Percentiles rank a stretch among this genome's conserved stretches.
Evolutionary conservation across 2,329 filamentous ascomycete genomes (phyloP).

Genomic region (Trichophyton simii): DNA sequence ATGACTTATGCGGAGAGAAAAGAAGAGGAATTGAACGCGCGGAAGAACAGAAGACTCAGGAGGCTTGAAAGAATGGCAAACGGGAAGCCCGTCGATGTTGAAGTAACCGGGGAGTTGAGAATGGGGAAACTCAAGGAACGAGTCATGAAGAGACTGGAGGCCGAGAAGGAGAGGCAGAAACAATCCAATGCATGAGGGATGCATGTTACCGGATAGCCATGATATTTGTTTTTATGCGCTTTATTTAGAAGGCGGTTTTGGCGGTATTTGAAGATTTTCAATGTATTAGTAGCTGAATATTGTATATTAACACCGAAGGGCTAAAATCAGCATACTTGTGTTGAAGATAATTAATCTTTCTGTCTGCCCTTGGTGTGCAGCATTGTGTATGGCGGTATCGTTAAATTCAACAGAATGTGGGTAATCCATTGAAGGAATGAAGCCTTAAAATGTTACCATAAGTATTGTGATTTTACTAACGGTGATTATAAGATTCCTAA

Average conservation of each 20-base stretch:
- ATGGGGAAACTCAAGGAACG: constrained; percentile 21
- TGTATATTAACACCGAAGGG: background rate
- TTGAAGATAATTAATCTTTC: background rate
- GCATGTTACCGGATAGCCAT: background rate
- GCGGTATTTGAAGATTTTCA: background rate
- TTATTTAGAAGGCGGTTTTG: background rate
- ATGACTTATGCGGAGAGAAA: constrained; percentile 26
- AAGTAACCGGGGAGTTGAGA: constrained; percentile 13
- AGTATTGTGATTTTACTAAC: too few species aligned
- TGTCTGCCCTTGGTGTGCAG: too few species aligned
- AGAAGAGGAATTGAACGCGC: constrained; percentile 21
- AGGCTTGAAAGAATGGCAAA: constrained; percentile 16
- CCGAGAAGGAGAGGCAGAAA: constrained; percentile 4
- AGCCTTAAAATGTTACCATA: too few species aligned
- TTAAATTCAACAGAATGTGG: background rate
- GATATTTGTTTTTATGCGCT: background rate
- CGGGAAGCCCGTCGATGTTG: constrained; percentile 9
- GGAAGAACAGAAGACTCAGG: constrained; percentile 19
- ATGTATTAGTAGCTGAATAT: background rate
- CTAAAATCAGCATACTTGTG: background rate
- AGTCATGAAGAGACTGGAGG: constrained; percentile 19
- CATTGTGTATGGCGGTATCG: background rate
- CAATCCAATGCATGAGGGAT: background rate
- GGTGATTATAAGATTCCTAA: too few species aligned
- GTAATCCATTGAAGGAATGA: too few species aligned